Evolutionary conservation across 768 basidiomycete genomes (phyloP).

Genomic region (Trametes villosa): DNA sequence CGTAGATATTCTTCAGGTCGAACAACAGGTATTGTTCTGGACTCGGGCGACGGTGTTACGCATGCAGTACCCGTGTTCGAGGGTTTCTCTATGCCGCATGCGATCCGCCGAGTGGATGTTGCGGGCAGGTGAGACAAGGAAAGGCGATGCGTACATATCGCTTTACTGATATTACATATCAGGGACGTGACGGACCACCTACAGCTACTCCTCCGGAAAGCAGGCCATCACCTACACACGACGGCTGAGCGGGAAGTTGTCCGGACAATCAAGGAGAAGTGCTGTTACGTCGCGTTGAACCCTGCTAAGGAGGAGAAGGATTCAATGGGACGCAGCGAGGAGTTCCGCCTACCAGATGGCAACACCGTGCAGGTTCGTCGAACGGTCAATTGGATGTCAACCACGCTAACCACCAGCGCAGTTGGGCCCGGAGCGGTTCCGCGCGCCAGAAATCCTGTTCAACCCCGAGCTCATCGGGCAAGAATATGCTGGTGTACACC

Average conservation of each 20-base stretch:
- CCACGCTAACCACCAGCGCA: constrained; percentile 37
- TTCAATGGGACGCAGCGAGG: constrained; percentile 71
- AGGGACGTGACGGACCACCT: constrained; percentile 98
- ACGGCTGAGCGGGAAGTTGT: constrained; percentile 98
- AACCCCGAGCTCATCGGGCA: constrained; percentile 96
- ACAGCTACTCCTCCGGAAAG: constrained; percentile 90
- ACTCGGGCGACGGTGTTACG: constrained; percentile 98
- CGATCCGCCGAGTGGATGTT: constrained; percentile 93
- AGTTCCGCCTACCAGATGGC: constrained; percentile 94
- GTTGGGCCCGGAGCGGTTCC: constrained; percentile 94
- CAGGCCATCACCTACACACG: constrained; percentile 93
- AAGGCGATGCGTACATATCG: background rate
- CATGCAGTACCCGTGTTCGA: constrained; percentile 99
- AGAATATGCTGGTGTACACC: constrained; percentile 96
- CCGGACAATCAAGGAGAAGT: constrained; percentile 97
- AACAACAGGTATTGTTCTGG: constrained; percentile 98
- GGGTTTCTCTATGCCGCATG: constrained; percentile 99
- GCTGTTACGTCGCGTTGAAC: constrained; percentile 92
- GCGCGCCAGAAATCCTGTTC: constrained; percentile 97
- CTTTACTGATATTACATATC: constrained; percentile 13
- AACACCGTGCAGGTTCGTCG: constrained; percentile 81
- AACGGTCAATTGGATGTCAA: background rate
- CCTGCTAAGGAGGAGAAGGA: constrained; percentile 98
- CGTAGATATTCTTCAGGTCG: constrained; percentile 95
- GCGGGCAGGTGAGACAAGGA: constrained; percentile 76